Percentiles rank a stretch among this genome's conserved stretches.
Evolutionary conservation across 371 early-diverging fungal genomes (phyloP).

Genomic region (Syncephalastrum sp.): DNA sequence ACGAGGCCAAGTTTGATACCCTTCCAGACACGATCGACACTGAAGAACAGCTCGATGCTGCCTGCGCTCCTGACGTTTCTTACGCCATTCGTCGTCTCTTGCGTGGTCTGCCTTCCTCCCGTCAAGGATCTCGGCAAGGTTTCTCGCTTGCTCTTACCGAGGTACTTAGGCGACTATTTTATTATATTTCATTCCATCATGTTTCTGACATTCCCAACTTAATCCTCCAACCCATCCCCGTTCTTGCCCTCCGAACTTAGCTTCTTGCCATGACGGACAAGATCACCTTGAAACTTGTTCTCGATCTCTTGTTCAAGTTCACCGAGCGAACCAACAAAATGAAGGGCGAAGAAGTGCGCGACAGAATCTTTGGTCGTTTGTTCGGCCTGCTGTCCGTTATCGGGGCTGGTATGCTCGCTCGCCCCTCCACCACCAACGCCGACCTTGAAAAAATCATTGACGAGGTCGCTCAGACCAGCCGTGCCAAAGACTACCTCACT

Average conservation of each 20-base stretch:
- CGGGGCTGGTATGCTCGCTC: constrained; percentile 76
- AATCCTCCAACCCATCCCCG: not conserved
- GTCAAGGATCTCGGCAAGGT: constrained; percentile 93
- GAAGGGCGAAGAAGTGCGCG: constrained; percentile 81
- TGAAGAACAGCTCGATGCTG: constrained; percentile 63
- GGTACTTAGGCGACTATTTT: constrained; percentile 24
- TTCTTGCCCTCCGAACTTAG: constrained; percentile 11
- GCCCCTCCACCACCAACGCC: constrained; percentile 53
- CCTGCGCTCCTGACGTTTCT: constrained; percentile 72
- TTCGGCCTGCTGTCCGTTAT: constrained; percentile 85
- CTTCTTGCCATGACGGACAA: constrained; percentile 41
- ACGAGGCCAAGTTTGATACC: constrained; percentile 32
- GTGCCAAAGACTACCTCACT: constrained; percentile 73
- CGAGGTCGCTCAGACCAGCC: constrained; percentile 64
- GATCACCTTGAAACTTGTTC: constrained; percentile 54
- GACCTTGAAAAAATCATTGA: constrained; percentile 68
- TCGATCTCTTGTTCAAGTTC: constrained; percentile 67
- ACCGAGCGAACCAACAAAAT: constrained; percentile 59
- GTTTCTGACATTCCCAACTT: constrained; percentile 2
- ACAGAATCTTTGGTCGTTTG: constrained; percentile 86
- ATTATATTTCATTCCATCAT: not conserved
- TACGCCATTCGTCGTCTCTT: constrained; percentile 90
- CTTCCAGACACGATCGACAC: constrained; percentile 36
- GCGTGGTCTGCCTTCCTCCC: constrained; percentile 83
- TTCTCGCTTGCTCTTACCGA: constrained; percentile 93